Evolutionary conservation across 495 filamentous ascomycete species (phyloP).

Genomic region (Penicillium herquei): DNA sequence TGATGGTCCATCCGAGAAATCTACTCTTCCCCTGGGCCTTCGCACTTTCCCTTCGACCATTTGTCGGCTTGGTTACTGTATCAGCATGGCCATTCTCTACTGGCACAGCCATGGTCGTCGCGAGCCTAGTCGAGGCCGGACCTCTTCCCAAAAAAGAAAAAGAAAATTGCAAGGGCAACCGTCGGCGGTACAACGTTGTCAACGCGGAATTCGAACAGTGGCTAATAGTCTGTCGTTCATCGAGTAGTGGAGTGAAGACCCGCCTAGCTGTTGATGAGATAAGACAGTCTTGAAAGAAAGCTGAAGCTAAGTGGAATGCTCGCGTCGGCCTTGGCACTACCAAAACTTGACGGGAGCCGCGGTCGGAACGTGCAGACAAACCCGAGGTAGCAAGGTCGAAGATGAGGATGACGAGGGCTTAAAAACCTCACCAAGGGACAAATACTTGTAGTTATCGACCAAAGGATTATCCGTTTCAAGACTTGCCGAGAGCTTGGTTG

Average conservation of each 20-base stretch:
- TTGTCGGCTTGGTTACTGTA: constrained; percentile 13
- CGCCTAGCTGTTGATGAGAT: background rate
- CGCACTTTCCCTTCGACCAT: constrained; percentile 6
- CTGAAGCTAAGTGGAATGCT: constrained; percentile 21
- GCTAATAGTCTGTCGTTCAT: background rate
- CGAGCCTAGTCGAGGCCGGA: constrained; percentile 10
- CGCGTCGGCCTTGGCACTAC: constrained; percentile 29
- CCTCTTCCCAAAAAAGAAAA: constrained; percentile 10
- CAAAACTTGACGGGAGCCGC: constrained; percentile 22
- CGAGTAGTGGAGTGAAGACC: background rate
- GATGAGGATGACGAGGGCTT: background rate
- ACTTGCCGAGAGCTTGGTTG: background rate
- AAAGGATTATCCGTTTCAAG: background rate
- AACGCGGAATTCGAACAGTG: background rate
- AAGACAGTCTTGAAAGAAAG: constrained; percentile 1
- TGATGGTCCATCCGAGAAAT: constrained; percentile 43
- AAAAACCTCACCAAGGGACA: background rate
- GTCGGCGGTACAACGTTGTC: background rate
- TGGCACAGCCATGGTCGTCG: constrained; percentile 22
- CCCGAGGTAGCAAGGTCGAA: constrained; percentile 6
- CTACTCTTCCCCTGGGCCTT: constrained; percentile 27
- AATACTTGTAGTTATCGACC: background rate
- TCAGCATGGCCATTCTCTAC: constrained; percentile 33
- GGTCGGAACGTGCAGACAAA: constrained; percentile 13
- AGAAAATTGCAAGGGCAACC: background rate